Percentiles rank a stretch among this genome's conserved stretches.
Evolutionary conservation across 1,284 basidiomycete genomes (phyloP).

Genomic region (Xerocomus minutiporus): DNA sequence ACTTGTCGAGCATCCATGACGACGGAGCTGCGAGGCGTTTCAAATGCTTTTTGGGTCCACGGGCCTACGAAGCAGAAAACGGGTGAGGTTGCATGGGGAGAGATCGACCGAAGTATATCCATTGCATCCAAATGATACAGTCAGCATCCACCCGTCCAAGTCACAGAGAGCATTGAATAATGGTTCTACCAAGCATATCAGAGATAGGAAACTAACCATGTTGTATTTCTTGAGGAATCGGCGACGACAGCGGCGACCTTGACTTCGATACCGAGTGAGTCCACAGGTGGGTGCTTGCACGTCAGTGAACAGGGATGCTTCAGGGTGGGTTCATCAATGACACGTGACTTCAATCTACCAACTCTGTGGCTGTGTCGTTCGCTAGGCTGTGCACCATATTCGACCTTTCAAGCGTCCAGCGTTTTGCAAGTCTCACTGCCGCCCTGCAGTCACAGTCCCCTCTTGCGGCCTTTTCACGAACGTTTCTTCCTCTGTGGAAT

Average conservation of each 20-base stretch:
- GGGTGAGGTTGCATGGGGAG: conserved; percentile 14
- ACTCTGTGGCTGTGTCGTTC: background rate
- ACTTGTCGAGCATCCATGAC: conserved; percentile 99
- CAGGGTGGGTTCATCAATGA: conserved; percentile 13
- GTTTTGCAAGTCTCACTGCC: conserved; percentile 4
- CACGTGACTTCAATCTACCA: conserved; percentile 19
- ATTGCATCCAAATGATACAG: conserved; percentile 20
- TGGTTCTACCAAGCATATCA: background rate
- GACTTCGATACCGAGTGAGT: conserved; percentile 16
- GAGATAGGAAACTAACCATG: conserved; percentile 29
- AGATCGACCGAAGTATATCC: conserved; percentile 5
- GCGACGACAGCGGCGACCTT: conserved; percentile 20
- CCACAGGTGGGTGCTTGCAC: background rate
- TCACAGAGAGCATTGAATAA: background rate
- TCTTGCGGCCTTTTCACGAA: background rate
- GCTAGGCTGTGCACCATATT: conserved; percentile 3
- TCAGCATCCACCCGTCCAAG: conserved; percentile 26
- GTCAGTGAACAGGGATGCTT: conserved; percentile 1
- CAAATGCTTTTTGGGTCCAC: conserved; percentile 99
- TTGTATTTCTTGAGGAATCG: conserved; percentile 29
- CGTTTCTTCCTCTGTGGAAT: conserved; percentile 18
- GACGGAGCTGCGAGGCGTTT: conserved; percentile 97
- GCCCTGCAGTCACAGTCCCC: background rate
- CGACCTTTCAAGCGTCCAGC: background rate
- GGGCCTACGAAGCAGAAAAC: conserved; percentile 53